A percentile compares a stretch with the other conserved stretches of the same genome.
Conservation (phyloP, 768 basidiomycete genomes). For the Dendrothele bispora region DNA sequence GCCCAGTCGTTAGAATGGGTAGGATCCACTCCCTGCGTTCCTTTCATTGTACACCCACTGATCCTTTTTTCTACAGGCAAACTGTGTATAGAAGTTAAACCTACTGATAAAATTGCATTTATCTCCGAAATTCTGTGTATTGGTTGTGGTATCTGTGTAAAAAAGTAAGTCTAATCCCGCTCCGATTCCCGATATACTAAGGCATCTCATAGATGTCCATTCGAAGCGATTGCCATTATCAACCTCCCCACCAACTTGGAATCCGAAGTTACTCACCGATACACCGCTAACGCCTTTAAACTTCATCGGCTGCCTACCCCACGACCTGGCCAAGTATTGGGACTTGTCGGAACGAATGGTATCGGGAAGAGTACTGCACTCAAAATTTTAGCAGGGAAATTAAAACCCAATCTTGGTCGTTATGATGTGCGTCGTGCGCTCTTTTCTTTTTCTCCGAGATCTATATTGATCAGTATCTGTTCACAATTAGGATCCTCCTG, state of each 20-base stretch:
- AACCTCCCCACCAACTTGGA: constrained; percentile 97
- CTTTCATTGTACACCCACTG: constrained; percentile 5
- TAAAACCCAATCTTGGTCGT: constrained; percentile 96
- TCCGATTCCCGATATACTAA: not conserved
- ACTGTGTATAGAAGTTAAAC: constrained; percentile 96
- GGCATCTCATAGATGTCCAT: constrained; percentile 75
- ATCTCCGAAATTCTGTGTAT: constrained; percentile 99
- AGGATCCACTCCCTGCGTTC: constrained; percentile 15
- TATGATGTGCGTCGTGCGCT: constrained; percentile 71
- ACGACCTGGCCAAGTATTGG: constrained; percentile 96
- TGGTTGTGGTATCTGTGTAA: constrained; percentile 99
- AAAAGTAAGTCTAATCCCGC: constrained; percentile 68
- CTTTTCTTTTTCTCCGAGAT: not conserved
- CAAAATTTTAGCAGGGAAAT: constrained; percentile 94
- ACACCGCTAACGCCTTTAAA: constrained; percentile 98
- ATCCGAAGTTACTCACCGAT: constrained; percentile 95
- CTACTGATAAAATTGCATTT: constrained; percentile 96
- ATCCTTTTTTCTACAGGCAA: constrained; percentile 57
- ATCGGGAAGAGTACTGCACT: constrained; percentile 98
- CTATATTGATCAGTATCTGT: constrained; percentile 3
- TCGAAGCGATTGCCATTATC: constrained; percentile 98
- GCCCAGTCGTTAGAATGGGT: constrained; percentile 99
- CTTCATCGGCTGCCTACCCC: constrained; percentile 97
- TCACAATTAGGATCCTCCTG: constrained; percentile 80
- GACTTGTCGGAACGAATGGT: constrained; percentile 98